Conservation (phyloP, 306 rosid species). For the Fragaria vesca region DNA sequence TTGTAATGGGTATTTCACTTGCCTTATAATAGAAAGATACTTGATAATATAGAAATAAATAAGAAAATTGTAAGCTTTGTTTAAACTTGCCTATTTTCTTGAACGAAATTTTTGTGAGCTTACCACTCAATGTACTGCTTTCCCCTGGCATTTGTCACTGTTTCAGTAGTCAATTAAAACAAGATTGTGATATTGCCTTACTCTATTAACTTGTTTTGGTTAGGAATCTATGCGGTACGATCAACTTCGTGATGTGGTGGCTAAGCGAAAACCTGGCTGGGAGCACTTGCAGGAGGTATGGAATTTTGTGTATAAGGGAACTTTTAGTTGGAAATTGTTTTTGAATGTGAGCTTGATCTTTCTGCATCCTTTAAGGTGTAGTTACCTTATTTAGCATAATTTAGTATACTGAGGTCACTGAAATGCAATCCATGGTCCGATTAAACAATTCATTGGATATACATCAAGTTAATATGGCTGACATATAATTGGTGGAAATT, state of each 20-base stretch:
- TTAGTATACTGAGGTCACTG: not conserved
- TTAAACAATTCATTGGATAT: not conserved
- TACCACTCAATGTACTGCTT: not conserved
- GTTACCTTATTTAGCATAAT: constrained; percentile 14
- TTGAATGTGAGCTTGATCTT: not conserved
- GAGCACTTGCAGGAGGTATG: constrained; percentile 90
- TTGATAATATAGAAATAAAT: not conserved
- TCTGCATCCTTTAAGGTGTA: not conserved
- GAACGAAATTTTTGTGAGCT: not conserved
- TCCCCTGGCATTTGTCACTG: not conserved
- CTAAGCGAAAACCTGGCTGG: constrained; percentile 91
- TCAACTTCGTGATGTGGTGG: constrained; percentile 84
- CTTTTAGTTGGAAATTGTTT: not conserved
- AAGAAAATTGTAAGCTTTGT: not conserved
- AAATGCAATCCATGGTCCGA: not conserved
- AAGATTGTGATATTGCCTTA: constrained; percentile 15
- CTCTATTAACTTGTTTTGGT: constrained; percentile 15
- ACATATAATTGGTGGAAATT: not conserved
- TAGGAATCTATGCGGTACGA: constrained; percentile 86
- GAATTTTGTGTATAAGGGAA: constrained; percentile 23
- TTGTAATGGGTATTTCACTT: not conserved
- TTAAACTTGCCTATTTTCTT: not conserved
- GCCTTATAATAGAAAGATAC: not conserved
- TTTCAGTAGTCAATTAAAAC: not conserved
- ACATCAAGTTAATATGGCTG: not conserved